Percentiles rank a stretch among this genome's conserved stretches.
These are phyloP conservation scores for Kluyveromyces marxianus DNA, from an alignment of 1,139 yeast species.

Conservation along the genomic window DNA sequence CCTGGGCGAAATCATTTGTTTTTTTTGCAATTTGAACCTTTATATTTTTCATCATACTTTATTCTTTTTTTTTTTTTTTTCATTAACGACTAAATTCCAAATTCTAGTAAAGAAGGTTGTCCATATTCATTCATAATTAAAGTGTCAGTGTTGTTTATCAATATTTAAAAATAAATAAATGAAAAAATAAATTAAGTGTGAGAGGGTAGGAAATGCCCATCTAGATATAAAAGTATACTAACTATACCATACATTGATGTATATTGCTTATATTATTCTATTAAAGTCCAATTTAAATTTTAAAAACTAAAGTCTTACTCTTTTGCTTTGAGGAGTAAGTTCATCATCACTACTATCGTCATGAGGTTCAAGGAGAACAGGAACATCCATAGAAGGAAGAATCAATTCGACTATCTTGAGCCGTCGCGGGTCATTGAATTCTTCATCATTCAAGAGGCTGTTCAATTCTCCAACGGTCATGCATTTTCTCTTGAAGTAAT, in stretches of 20 bases:
- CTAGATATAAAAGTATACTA: too few species aligned
- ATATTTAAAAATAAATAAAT: too few species aligned
- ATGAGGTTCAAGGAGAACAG: conserved; percentile 25
- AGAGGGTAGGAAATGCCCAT: too few species aligned
- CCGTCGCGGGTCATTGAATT: conserved; percentile 52
- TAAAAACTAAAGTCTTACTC: not conserved
- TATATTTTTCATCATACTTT: too few species aligned
- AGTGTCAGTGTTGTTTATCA: too few species aligned
- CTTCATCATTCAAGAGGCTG: conserved; percentile 35
- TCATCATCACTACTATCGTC: conserved; percentile 2
- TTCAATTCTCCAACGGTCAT: conserved; percentile 44
- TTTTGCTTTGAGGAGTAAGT: not conserved
- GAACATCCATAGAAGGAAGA: conserved; percentile 79
- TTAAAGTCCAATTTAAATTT: not conserved
- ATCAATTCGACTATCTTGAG: conserved; percentile 72
- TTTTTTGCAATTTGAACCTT: conserved; percentile 2
- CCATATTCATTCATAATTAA: too few species aligned
- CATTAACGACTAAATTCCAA: too few species aligned
- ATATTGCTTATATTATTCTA: not conserved
- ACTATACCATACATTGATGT: too few species aligned
- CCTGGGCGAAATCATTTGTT: conserved; percentile 89
- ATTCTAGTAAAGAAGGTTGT: too few species aligned
- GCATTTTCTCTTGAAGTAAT: conserved; percentile 53
- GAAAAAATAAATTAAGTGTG: too few species aligned
- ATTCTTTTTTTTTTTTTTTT: too few species aligned